Evolutionary conservation across 2,329 filamentous ascomycete species (phyloP).

Genomic region (Ramichloridium luteum): DNA sequence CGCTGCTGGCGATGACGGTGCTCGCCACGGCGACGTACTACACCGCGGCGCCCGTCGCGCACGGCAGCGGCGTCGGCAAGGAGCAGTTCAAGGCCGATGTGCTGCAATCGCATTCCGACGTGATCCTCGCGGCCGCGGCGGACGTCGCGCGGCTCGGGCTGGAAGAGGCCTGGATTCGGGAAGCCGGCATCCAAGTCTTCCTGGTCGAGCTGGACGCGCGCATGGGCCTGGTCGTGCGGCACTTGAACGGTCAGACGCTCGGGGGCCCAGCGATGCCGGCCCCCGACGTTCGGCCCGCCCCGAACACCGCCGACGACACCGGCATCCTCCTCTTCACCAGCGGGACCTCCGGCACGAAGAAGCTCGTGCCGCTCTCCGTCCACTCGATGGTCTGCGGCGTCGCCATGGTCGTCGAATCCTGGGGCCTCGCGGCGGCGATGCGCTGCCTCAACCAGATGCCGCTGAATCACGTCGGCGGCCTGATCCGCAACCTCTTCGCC

Average conservation of each 20-base stretch:
- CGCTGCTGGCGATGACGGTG: conserved; percentile 39
- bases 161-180: conserved; percentile 21
- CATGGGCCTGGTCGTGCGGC: conserved; percentile 26
- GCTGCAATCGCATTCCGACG: conserved; percentile 34
- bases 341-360: conserved; percentile 47
- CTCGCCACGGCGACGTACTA: conserved; percentile 40
- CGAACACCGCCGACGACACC: conserved; percentile 36
- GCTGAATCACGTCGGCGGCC: conserved; percentile 42
- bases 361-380: conserved; percentile 42
- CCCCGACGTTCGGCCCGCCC: conserved; percentile 4
- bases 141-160: conserved; percentile 33
- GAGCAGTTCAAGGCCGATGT: conserved; percentile 43
- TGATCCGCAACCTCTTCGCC: conserved; percentile 44
- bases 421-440: conserved; percentile 37
- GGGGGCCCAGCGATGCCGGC: neutral
- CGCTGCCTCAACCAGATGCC: conserved; percentile 50
- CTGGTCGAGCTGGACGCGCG: conserved; percentile 28
- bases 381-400: conserved; percentile 42
- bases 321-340: conserved; percentile 45
- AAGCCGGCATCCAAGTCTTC: conserved; percentile 29
- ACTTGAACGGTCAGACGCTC: conserved; percentile 10
- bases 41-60: conserved; percentile 41
- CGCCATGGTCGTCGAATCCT: conserved; percentile 42
- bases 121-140: conserved; percentile 34
- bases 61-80: conserved; percentile 31